These are phyloP conservation scores for Chlorella ohadii DNA, from an alignment of 139 green algal genomes.

Conservation along the genomic window DNA sequence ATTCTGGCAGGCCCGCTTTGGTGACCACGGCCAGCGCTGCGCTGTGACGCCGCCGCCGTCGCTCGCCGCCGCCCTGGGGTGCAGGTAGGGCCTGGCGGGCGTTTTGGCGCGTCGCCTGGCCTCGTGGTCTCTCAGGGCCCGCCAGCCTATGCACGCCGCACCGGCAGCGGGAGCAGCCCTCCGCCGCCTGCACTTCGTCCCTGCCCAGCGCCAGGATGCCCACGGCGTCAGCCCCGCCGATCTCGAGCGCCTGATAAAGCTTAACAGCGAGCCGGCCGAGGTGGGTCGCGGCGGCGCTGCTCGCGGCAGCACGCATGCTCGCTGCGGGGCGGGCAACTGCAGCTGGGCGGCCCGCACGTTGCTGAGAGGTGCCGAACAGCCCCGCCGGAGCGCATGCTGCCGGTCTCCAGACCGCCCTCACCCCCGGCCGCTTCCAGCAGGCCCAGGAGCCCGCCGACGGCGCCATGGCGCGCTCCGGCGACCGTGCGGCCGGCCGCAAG, in stretches of 20 bases:
- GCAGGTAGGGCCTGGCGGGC: background rate
- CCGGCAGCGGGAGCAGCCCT: background rate
- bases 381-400: background rate
- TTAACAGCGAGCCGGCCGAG: constrained; percentile 54
- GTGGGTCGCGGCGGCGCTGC: background rate
- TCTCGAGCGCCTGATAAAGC: constrained; percentile 54
- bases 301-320: background rate
- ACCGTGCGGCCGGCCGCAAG: background rate
- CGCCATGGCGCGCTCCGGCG: background rate
- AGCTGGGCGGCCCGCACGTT: background rate
- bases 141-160: background rate
- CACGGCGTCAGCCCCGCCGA: constrained; percentile 36
- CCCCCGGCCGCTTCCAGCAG: background rate
- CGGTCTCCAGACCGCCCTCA: background rate
- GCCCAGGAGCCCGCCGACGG: background rate
- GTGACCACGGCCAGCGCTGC: too few species aligned
- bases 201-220: constrained; percentile 56
- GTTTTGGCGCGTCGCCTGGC: background rate
- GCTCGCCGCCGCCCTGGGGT: background rate
- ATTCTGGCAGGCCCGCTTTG: too few species aligned
- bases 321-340: background rate
- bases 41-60: too few species aligned
- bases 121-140: too few species aligned
- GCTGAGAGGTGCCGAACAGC: background rate
- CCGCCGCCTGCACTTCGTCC: constrained; percentile 71